Percentiles rank a stretch among this genome's conserved stretches.
Conservation (phyloP, 208 protist species). For the Trypanosomatidae sp. region DNA sequence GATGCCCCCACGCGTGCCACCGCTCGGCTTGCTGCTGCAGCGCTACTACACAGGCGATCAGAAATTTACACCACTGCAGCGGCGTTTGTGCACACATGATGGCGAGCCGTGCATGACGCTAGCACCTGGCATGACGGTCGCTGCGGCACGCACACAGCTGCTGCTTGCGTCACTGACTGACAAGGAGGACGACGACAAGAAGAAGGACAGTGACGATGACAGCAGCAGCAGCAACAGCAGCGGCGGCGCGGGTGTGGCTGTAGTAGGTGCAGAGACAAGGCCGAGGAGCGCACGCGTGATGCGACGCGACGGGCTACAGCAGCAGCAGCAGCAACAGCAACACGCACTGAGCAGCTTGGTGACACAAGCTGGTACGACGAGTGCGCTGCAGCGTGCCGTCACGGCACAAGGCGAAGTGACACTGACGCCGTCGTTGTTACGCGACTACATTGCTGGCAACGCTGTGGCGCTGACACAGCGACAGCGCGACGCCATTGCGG, state of each 20-base stretch:
- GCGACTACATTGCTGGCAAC: constrained; percentile 30
- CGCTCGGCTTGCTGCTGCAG: constrained; percentile 31
- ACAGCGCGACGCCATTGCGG: constrained; percentile 19
- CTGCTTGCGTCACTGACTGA: too few species aligned
- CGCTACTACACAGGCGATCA: constrained; percentile 4
- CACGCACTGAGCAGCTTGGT: constrained; percentile 31
- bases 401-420: constrained; percentile 31
- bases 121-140: too few species aligned
- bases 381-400: constrained; percentile 19
- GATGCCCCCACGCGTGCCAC: constrained; percentile 37
- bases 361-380: constrained; percentile 22
- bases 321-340: constrained; percentile 5
- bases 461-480: constrained; percentile 30
- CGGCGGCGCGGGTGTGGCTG: too few species aligned
- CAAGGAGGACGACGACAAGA: too few species aligned
- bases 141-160: too few species aligned
- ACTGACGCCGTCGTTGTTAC: constrained; percentile 22
- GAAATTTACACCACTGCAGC: constrained; percentile 23
- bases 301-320: too few species aligned
- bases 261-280: too few species aligned
- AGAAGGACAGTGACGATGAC: too few species aligned
- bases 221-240: too few species aligned
- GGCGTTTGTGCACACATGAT: too few species aligned
- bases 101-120: too few species aligned
- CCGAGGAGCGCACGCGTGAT: too few species aligned